Percentiles rank a stretch among this genome's conserved stretches.
phyloP scores from a whole-genome alignment of 306 rosid species.

The Glycyrrhiza uralensis region DNA sequence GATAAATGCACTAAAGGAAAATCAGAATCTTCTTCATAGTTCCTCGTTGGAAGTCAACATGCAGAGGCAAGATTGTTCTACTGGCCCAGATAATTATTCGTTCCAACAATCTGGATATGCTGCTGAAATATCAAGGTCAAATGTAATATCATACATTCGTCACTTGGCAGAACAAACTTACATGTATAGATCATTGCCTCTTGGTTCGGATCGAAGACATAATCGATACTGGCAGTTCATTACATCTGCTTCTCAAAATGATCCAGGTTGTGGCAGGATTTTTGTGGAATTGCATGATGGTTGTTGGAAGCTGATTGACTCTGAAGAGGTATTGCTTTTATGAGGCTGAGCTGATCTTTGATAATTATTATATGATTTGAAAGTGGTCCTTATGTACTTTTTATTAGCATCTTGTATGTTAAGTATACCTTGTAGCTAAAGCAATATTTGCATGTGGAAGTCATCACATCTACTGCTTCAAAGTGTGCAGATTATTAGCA shows the following conservation, averaged over 20 bases:
- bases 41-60: constrained; percentile 40
- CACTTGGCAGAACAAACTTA: constrained; percentile 67
- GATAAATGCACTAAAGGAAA: constrained; percentile 28
- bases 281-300: constrained; percentile 69
- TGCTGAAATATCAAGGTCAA: constrained; percentile 56
- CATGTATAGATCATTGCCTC: constrained; percentile 64
- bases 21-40: constrained; percentile 28
- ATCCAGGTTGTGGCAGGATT: constrained; percentile 82
- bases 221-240: constrained; percentile 76
- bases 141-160: constrained; percentile 58
- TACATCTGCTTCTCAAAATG: constrained; percentile 61
- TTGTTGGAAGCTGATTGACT: constrained; percentile 71
- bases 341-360: constrained; percentile 5
- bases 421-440: not conserved
- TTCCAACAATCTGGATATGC: constrained; percentile 45
- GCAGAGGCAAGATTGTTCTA: constrained; percentile 45
- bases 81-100: constrained; percentile 39
- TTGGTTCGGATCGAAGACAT: constrained; percentile 76
- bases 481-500: not conserved
- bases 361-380: constrained; percentile 6
- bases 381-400: constrained; percentile 1
- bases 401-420: not conserved
- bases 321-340: constrained; percentile 59
- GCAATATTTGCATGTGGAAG: constrained; percentile 21
- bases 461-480: not conserved